phyloP scores from a whole-genome alignment of 192 early-diverging fungal species.

The Coemansia pectinata region DNA sequence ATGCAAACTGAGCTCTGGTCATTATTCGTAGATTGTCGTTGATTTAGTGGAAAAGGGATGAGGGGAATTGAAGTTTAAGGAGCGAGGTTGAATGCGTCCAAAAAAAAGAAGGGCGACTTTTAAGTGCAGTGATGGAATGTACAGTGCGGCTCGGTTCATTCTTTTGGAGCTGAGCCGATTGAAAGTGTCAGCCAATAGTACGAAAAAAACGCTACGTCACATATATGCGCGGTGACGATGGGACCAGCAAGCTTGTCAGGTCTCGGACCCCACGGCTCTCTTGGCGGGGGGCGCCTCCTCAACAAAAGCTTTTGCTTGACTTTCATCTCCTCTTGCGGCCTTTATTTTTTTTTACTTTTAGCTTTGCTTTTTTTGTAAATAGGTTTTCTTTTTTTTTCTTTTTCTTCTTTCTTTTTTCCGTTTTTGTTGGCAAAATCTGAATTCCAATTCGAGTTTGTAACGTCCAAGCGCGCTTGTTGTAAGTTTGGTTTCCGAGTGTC shows the following conservation, averaged over 20 bases:
- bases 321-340: not conserved
- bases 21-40: constrained; percentile 14
- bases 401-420: not conserved
- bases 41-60: not conserved
- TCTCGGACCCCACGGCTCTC: not conserved
- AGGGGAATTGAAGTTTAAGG: not conserved
- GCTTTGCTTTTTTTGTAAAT: not conserved
- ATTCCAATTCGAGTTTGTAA: not conserved
- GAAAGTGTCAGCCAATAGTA: not conserved
- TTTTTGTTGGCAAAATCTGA: not conserved
- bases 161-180: not conserved
- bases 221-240: not conserved
- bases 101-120: not conserved
- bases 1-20: constrained; percentile 33
- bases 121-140: not conserved
- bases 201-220: not conserved
- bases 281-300: not conserved
- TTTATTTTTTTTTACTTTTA: not conserved
- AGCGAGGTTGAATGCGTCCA: not conserved
- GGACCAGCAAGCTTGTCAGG: not conserved
- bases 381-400: not conserved
- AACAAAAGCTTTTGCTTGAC: not conserved
- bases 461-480: not conserved
- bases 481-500: not conserved
- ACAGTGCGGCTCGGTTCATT: not conserved